Conservation (phyloP, 441 rosid genomes). For the Syzygium malaccense region DNA sequence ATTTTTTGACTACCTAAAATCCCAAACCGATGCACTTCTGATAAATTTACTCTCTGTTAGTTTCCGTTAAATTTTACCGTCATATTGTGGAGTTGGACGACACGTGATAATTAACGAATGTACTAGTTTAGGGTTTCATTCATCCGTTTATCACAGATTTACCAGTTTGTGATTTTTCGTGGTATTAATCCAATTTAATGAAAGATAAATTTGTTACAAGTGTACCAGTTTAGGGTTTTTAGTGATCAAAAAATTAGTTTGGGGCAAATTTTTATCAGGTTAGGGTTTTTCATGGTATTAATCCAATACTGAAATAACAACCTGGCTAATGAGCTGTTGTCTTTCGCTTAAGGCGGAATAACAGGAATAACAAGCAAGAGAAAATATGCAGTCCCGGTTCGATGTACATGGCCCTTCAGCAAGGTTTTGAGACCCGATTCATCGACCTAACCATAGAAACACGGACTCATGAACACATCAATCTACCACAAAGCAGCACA, state of each 20-base stretch:
- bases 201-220: too few species aligned
- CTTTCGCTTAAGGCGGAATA: background rate
- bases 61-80: too few species aligned
- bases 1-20: too few species aligned
- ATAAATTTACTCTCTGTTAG: too few species aligned
- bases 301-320: accelerated
- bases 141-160: too few species aligned
- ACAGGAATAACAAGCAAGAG: accelerated
- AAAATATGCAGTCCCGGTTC: accelerated
- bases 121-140: too few species aligned
- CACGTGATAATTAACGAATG: too few species aligned
- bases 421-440: background rate
- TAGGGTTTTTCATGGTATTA: too few species aligned
- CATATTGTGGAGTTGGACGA: too few species aligned
- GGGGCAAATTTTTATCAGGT: accelerated
- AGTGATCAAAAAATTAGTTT: too few species aligned
- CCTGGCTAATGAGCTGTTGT: accelerated
- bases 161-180: too few species aligned
- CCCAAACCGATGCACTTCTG: accelerated
- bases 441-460: background rate
- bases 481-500: background rate
- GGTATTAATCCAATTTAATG: too few species aligned
- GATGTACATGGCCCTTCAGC: accelerated
- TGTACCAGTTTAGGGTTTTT: accelerated
- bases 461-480: accelerated